Conservation (phyloP, 2,329 filamentous ascomycete species). For the Erysiphe pulchra region DNA sequence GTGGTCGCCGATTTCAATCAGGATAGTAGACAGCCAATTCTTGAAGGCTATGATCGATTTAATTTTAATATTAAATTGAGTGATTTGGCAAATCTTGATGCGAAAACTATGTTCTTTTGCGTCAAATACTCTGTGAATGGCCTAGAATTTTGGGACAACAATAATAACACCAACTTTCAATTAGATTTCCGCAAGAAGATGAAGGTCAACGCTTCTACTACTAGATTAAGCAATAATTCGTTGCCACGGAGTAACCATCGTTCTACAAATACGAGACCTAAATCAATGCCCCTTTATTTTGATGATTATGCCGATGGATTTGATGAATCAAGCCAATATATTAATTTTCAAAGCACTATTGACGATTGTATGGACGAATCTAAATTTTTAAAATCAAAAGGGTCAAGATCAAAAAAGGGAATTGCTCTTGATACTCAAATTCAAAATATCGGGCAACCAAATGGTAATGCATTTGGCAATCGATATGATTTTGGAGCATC, state of each 20-base stretch:
- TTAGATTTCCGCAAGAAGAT: constrained; percentile 73
- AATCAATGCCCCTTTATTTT: constrained; percentile 25
- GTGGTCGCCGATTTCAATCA: constrained; percentile 70
- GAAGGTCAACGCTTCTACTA: constrained; percentile 23
- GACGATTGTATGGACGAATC: constrained; percentile 36
- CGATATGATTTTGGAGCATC: constrained; percentile 95
- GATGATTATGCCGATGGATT: constrained; percentile 47
- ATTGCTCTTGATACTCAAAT: constrained; percentile 18
- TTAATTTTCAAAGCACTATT: constrained; percentile 29
- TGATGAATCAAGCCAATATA: constrained; percentile 19
- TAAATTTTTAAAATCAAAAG: constrained; percentile 41
- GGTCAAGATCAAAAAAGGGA: constrained; percentile 33
- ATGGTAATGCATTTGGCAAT: constrained; percentile 59
- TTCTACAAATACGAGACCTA: constrained; percentile 20
- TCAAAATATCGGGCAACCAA: constrained; percentile 23
- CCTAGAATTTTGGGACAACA: constrained; percentile 90
- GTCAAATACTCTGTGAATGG: constrained; percentile 67
- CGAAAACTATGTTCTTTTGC: constrained; percentile 81
- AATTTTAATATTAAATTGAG: constrained; percentile 83
- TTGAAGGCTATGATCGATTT: constrained; percentile 60
- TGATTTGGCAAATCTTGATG: constrained; percentile 73
- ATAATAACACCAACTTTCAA: constrained; percentile 66
- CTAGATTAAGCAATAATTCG: constrained; percentile 23
- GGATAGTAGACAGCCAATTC: constrained; percentile 43
- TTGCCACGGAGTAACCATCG: constrained; percentile 42